Percentiles rank a stretch among this genome's conserved stretches.
These are phyloP conservation scores for Colletotrichum aenigma DNA, from an alignment of 2,329 filamentous ascomycete genomes.

Conservation along the genomic window DNA sequence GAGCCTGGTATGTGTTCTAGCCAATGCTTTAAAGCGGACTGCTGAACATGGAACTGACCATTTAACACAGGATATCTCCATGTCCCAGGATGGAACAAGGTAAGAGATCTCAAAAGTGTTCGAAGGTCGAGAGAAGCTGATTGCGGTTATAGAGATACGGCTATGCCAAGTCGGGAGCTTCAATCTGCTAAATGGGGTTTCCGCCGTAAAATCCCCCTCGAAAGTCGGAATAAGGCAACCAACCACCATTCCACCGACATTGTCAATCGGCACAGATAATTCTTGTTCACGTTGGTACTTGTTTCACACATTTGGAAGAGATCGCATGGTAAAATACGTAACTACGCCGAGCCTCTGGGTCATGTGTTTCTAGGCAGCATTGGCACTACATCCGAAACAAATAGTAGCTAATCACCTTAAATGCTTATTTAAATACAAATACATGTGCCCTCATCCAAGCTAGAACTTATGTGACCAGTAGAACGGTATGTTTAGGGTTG, in stretches of 20 bases:
- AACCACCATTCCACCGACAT: background rate
- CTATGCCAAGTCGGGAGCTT: background rate
- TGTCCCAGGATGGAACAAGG: background rate
- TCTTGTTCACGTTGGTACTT: background rate
- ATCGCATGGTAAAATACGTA: rapidly evolving
- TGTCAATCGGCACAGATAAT: background rate
- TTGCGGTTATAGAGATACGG: background rate
- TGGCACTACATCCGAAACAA: background rate
- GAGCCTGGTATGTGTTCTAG: background rate
- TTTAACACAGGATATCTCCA: background rate
- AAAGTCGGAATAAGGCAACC: background rate
- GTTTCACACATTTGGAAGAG: background rate
- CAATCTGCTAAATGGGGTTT: background rate
- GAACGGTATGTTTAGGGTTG: background rate
- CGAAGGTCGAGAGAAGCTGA: background rate
- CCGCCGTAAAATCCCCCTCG: rapidly evolving
- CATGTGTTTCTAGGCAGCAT: background rate
- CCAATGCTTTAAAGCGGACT: rapidly evolving
- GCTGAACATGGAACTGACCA: background rate
- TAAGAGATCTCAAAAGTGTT: background rate
- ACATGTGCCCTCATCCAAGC: background rate
- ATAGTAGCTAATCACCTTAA: background rate
- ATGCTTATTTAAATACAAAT: background rate
- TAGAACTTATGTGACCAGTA: background rate
- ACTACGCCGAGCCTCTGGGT: background rate